Conservation (phyloP, 2,329 filamentous ascomycete species). For the Cytospora leucostoma region DNA sequence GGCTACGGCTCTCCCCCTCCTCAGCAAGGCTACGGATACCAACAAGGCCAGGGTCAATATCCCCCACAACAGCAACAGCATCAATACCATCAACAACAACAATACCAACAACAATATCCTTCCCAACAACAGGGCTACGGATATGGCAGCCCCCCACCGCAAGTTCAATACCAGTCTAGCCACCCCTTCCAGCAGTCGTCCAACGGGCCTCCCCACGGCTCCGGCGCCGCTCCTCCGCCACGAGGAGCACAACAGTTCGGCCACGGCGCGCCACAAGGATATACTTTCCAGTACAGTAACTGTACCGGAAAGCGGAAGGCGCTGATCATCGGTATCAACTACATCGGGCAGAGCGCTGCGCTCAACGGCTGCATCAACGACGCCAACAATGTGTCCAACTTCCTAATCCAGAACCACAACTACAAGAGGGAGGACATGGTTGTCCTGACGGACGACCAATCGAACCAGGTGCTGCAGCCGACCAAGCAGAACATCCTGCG, state of each 20-base stretch:
- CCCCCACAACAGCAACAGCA: conserved; percentile 20
- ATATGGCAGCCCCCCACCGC: conserved; percentile 31
- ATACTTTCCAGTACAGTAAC: conserved; percentile 75
- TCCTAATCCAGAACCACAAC: conserved; percentile 66
- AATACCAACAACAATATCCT: conserved; percentile 17
- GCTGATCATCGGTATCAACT: conserved; percentile 78
- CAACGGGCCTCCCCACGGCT: conserved; percentile 45
- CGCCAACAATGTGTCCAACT: conserved; percentile 73
- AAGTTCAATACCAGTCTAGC: conserved; percentile 38
- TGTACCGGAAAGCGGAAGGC: conserved; percentile 75
- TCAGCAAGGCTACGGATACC: conserved; percentile 26
- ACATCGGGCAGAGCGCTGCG: conserved; percentile 71
- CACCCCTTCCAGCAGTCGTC: conserved; percentile 40
- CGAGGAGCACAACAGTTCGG: conserved; percentile 59
- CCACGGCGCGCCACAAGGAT: conserved; percentile 66
- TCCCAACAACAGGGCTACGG: conserved; percentile 17
- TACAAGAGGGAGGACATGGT: conserved; percentile 83
- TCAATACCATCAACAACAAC: conserved; percentile 14
- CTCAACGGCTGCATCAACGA: conserved; percentile 80
- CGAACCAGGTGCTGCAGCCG: conserved; percentile 68
- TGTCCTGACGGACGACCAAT: conserved; percentile 73
- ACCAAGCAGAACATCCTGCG: conserved; percentile 75
- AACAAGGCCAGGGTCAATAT: conserved; percentile 14
- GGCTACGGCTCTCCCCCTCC: conserved; percentile 11
- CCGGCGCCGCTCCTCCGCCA: conserved; percentile 47